Evolutionary conservation across 306 rosid genomes (phyloP), one percentile per base, ranked within the genome.

Genomic region (Begonia loranthoides): DNA sequence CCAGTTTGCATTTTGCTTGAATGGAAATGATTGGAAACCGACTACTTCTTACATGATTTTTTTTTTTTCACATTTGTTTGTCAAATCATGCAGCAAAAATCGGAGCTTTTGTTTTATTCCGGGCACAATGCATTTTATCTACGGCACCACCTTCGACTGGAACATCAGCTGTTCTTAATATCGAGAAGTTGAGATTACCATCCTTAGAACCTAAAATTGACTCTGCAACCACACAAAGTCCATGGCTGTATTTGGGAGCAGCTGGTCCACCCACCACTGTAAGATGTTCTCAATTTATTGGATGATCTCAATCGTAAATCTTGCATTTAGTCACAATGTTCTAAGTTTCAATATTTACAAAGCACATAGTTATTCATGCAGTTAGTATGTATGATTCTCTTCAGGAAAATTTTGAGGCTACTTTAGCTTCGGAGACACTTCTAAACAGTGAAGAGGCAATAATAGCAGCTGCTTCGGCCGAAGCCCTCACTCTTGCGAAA

Each of bases 401-500:
- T 24, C 78, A 83, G 94, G 82, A 55, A 39, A 73, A 58, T 57
- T 60, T 74, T 66, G 73, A 75, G 66, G 34, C 34, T 1, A 68
- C 86, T 48, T 63, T 87, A 41, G 74, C 83, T 44, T 57, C 83
- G 62, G 46, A 1, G 14, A 77, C 83, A 33, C 92, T 86, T 57
- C 66, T 90, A 28, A 74, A 80, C 10, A 74, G 78, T 71, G 94
- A 90, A 70, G 94, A 90, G 66, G 94, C 93, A 12, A 73, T 75
- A 13, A 76, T 90, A 66, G 82, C 83, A 44, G 92, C 94, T 15
- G 99, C 99, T 39, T 82, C 97, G 13, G 81, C 94, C 44, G 92
- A 90, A 78, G 94, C 95, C 36, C 74, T 90, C 59, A 63, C 95
- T 68, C 99, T 82, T 68, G 95, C 95, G 38, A 90, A 76, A 67